Percentiles rank a stretch among this genome's conserved stretches.
Conservation (phyloP, 2,329 filamentous ascomycete genomes). For the Epichloe gansuensis region DNA sequence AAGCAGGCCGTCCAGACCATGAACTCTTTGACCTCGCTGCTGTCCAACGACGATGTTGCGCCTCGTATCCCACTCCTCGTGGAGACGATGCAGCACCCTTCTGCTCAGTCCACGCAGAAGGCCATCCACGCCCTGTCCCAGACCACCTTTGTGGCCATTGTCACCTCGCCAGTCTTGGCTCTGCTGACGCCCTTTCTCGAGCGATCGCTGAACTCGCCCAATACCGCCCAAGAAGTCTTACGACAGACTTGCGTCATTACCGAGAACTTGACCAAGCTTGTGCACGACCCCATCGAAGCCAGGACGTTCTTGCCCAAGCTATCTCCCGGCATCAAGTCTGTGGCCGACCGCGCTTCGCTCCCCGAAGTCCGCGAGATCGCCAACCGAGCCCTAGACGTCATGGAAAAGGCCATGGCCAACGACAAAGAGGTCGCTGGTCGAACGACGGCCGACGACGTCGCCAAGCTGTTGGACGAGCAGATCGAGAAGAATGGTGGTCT, state of each 20-base stretch:
- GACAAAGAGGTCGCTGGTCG: constrained; percentile 54
- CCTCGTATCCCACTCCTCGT: constrained; percentile 85
- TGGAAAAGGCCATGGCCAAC: constrained; percentile 82
- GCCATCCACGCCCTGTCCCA: constrained; percentile 93
- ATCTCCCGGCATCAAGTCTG: constrained; percentile 81
- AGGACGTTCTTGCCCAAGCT: constrained; percentile 90
- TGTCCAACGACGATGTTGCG: constrained; percentile 94
- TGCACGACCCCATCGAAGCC: constrained; percentile 89
- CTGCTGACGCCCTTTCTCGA: constrained; percentile 90
- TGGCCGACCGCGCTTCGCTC: constrained; percentile 76
- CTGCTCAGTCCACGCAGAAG: constrained; percentile 76
- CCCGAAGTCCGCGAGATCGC: constrained; percentile 91
- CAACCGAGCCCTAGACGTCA: constrained; percentile 67
- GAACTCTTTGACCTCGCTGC: constrained; percentile 74
- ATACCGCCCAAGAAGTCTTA: constrained; percentile 84
- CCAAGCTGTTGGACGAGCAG: constrained; percentile 60
- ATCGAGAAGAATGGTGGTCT: constrained; percentile 58
- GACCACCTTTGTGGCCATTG: constrained; percentile 95
- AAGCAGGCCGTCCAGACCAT: constrained; percentile 91
- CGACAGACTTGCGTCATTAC: constrained; percentile 93
- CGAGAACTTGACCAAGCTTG: constrained; percentile 95
- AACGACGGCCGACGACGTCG: constrained; percentile 59
- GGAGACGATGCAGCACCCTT: constrained; percentile 91
- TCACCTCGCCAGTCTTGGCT: constrained; percentile 89
- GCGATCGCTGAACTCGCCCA: constrained; percentile 81